phyloP scores from a whole-genome alignment of 352 stramenopile genomes.

The Phytopythium kandeliae region DNA sequence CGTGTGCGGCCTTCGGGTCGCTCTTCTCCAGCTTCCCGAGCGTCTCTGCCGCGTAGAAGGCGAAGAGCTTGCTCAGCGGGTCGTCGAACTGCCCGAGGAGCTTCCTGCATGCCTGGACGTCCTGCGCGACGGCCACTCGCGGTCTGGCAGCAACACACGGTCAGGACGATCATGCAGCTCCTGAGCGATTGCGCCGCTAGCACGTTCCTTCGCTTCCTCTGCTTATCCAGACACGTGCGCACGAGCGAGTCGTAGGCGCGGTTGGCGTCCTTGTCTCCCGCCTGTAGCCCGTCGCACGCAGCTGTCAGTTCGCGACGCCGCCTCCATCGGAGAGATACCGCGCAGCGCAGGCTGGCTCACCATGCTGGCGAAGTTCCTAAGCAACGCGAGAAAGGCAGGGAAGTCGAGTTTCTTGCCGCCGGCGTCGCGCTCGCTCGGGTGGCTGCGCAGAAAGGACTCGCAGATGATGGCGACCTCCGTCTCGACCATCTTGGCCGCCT shows the following conservation, averaged over 20 bases:
- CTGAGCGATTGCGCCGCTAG: no score
- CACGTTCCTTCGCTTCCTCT: slow-evolving; percentile 41
- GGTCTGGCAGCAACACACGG: slow-evolving; percentile 12
- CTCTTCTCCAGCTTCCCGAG: slow-evolving; percentile 63
- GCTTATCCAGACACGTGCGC: slow-evolving; percentile 59
- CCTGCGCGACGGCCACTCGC: slow-evolving; percentile 33
- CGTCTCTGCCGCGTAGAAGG: slow-evolving; percentile 41
- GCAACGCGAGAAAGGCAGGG: slow-evolving; percentile 55
- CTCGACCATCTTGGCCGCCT: slow-evolving; percentile 58
- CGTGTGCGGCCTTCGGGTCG: slow-evolving; percentile 40
- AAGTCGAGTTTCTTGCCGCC: slow-evolving; percentile 66
- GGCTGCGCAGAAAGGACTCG: slow-evolving; percentile 56
- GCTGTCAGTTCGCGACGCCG: no score
- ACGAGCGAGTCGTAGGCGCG: slow-evolving; percentile 61
- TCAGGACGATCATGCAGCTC: no score
- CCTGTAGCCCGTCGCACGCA: slow-evolving; percentile 19
- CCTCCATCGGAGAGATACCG: neutral
- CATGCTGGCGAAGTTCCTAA: slow-evolving; percentile 68
- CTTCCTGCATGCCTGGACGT: slow-evolving; percentile 65
- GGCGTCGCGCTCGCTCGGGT: slow-evolving; percentile 51
- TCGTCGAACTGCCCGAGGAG: slow-evolving; percentile 57
- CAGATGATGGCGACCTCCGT: slow-evolving; percentile 75
- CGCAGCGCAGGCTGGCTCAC: slow-evolving; percentile 23
- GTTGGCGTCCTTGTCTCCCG: slow-evolving; percentile 40
- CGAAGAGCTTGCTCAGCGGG: slow-evolving; percentile 54